Base-by-base conservation (phyloP, 768 basidiomycete genomes). In the Aureoboletus auriporus region DNA sequence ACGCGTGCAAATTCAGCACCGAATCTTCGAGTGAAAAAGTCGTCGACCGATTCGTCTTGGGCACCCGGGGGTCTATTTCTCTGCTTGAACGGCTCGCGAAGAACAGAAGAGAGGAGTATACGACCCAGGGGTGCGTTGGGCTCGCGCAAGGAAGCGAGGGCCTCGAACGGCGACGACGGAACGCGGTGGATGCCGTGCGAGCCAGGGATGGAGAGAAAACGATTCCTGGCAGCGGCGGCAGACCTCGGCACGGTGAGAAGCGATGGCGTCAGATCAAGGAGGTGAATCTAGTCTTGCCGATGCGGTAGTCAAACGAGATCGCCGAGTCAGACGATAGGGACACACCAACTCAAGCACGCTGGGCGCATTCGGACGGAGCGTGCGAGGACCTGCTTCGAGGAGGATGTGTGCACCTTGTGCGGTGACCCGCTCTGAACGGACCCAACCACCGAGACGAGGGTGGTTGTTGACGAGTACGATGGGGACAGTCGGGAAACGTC, bases 331-430 rank as follows among this genome's bases (percentile, higher is more conserved):
- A 39, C 36, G 17, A 38, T n/a, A 34, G 52, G 27, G 30, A 67
- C 47, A 65, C 60, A 93, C 95, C 70, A 97, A 63, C 59, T 93
- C 87, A 11, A 97, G 69, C 29, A 93, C 75, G 4, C 84, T 69
- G 48, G 76, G 78, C 6, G 87, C 79, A 43, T 83, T 82, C 0
- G 94, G 91, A 33, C 93, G 69, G 28, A 99, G 71, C 13, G 90
- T 94, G 35, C 94, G 73, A 23, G 95, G 93, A 1, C 95, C 95
- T 20, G 79, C 75, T 70, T 99, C 95, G 6, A 97, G 71, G 4
- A 89, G 61, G 9, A 93, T 75, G 5, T 63, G 60, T 11, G 68
- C 70, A 7, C 62, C 63, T 35, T 63, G 55, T 5, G 66, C 60
- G 8, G 68, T 55, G 17, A 84, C 72, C 14, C 76, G 75, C 47